Evolutionary conservation across 1,139 yeast genomes (phyloP).

Genomic region (Torulaspora globosa): DNA sequence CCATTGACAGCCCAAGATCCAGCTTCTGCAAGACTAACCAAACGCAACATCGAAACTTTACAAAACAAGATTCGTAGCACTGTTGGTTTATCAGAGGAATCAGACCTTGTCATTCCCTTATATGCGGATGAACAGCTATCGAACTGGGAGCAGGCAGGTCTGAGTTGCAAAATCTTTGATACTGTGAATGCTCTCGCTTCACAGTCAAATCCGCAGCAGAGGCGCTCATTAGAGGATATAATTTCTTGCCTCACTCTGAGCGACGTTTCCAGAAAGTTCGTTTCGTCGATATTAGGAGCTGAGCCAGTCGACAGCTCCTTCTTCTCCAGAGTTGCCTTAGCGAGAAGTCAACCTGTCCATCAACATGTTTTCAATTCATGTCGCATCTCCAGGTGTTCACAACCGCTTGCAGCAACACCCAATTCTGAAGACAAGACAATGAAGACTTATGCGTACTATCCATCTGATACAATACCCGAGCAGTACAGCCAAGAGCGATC

Average conservation of each 20-base stretch:
- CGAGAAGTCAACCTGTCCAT: slow-evolving; percentile 12
- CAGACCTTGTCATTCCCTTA: slow-evolving; percentile 33
- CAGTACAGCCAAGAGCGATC: slow-evolving; percentile 17
- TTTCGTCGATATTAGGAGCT: slow-evolving; percentile 22
- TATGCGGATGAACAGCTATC: slow-evolving; percentile 20
- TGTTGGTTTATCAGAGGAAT: slow-evolving; percentile 24
- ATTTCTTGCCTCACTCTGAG: slow-evolving; percentile 22
- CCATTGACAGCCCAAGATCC: slow-evolving; percentile 17
- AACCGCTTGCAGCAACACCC: not conserved
- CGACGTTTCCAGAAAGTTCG: slow-evolving; percentile 24
- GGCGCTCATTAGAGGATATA: slow-evolving; percentile 24
- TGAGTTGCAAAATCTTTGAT: slow-evolving; percentile 25
- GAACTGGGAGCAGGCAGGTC: slow-evolving; percentile 33
- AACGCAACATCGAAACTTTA: slow-evolving; percentile 14
- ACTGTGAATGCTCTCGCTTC: slow-evolving; percentile 24
- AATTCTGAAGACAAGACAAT: slow-evolving; percentile 14
- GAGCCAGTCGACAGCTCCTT: slow-evolving; percentile 22
- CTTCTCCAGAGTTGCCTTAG: slow-evolving; percentile 18
- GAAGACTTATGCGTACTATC: slow-evolving; percentile 26
- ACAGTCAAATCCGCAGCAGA: slow-evolving; percentile 16
- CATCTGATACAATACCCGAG: slow-evolving; percentile 40
- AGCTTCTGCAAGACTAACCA: slow-evolving; percentile 11
- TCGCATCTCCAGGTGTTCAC: slow-evolving; percentile 32
- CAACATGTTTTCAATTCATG: slow-evolving; percentile 38
- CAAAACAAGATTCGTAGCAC: slow-evolving; percentile 31